Evolutionary conservation across 1,284 basidiomycete genomes (phyloP), one percentile per base, ranked within the genome.

Genomic region (Hemileia vastatrix): DNA sequence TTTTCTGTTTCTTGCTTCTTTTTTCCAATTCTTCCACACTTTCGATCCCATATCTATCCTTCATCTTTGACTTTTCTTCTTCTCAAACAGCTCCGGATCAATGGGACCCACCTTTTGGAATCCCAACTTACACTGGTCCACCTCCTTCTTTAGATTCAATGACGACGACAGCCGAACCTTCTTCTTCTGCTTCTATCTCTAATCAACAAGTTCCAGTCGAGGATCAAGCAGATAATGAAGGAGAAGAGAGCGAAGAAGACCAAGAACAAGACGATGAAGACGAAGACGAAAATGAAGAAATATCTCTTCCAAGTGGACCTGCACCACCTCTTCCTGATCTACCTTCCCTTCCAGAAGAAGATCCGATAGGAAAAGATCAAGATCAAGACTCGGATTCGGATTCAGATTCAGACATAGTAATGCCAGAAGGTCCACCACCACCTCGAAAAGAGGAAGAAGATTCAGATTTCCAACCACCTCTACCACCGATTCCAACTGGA

Each of bases 391-490:
- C 27, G 27, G 33, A 36, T 36, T 36, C 33, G 11, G 36, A 40
- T 15, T 40, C 36, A 40, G 57, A 67, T 49, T 70, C 72, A 54
- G 71, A 68, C 19, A 74, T 74, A 45, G 54, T 70, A 19, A 71
- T 74, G 72, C 72, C 72, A 0, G 31, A 66, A 0, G 72, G 70
- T 15, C 71, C 72, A 15, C 69, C 68, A 8, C 70, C 65, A 15
- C 33, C 15, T 15, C 13, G 13, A 27, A 27, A 27, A 27, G 27
- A 27, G 27, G 27, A 27, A 27, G 27, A 27, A 27, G 27, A 27
- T 43, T n/a, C 54, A 24, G 33, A 15, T 8, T 40, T 40, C 36
- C 36, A 40, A 15, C 32, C 54, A 4, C 63, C 65, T 2, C 65
- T 59, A 15, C 18, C 52, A 4, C 33, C 47, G 23, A 9, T 21